phyloP scores from a whole-genome alignment of 768 basidiomycete species.

The Pulveroboletus ravenelii region DNA sequence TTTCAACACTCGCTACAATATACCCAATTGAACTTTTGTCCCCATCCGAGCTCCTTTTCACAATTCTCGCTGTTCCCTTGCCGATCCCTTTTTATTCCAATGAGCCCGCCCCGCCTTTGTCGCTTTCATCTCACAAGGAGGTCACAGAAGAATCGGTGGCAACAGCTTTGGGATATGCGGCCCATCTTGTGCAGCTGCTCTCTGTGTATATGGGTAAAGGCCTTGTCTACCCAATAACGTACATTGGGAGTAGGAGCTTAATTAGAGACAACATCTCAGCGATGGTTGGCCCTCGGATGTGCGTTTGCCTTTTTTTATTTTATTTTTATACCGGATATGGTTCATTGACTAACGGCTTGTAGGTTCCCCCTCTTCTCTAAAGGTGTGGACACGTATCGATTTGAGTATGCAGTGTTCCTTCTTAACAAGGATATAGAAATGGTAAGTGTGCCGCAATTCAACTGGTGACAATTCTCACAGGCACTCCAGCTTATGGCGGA shows the following conservation, averaged over 20 bases:
- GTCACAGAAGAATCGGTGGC: conserved; percentile 85
- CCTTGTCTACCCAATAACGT: conserved; percentile 86
- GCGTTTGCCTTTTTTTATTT: conserved; percentile 30
- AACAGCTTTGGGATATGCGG: conserved; percentile 86
- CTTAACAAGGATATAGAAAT: conserved; percentile 97
- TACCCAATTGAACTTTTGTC: conserved; percentile 89
- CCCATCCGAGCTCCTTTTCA: conserved; percentile 82
- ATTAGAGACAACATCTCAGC: conserved; percentile 90
- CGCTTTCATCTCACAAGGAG: conserved; percentile 56
- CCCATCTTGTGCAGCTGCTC: conserved; percentile 79
- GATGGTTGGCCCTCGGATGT: conserved; percentile 95
- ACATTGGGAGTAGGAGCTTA: conserved; percentile 83
- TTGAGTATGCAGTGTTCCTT: conserved; percentile 95
- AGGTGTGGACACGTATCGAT: conserved; percentile 94
- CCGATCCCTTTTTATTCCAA: conserved; percentile 74
- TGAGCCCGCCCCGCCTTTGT: conserved; percentile 82
- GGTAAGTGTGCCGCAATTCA: conserved; percentile 38
- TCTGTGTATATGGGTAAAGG: conserved; percentile 72
- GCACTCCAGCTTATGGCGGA: conserved; percentile 77
- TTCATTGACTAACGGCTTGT: conserved; percentile 10
- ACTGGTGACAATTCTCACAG: conserved; percentile 3
- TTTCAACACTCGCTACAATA: conserved; percentile 68
- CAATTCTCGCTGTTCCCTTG: conserved; percentile 82
- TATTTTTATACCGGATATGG: background rate
- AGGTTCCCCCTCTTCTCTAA: conserved; percentile 95